Evolutionary conservation across 2,329 filamentous ascomycete species (phyloP).

Genomic region (Aspergillus japonicus): DNA sequence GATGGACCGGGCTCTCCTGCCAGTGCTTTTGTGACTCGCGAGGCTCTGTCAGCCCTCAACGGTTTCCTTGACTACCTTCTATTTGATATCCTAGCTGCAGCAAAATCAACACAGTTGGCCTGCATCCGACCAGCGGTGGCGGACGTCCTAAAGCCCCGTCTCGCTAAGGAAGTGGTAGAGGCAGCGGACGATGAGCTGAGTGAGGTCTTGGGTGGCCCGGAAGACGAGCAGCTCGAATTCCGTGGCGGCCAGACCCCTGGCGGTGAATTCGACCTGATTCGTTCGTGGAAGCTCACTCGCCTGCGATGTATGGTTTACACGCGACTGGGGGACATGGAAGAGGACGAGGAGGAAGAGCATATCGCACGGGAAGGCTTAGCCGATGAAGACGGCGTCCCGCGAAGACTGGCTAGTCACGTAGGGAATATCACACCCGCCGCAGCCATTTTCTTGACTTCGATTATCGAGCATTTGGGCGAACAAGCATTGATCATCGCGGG

Average conservation of each 20-base stretch:
- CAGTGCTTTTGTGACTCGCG: constrained; percentile 68
- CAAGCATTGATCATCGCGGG: constrained; percentile 84
- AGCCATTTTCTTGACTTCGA: constrained; percentile 92
- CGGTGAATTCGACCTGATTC: constrained; percentile 80
- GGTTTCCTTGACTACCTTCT: constrained; percentile 90
- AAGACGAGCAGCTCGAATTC: constrained; percentile 70
- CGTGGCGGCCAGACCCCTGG: constrained; percentile 51
- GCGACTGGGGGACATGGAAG: constrained; percentile 91
- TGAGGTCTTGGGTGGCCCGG: constrained; percentile 78
- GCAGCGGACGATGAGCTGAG: constrained; percentile 82
- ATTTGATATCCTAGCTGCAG: constrained; percentile 80
- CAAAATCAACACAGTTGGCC: constrained; percentile 73
- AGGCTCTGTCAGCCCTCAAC: constrained; percentile 78
- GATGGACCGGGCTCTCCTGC: constrained; percentile 65
- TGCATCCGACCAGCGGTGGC: constrained; percentile 77
- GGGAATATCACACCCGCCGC: constrained; percentile 82
- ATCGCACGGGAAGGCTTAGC: constrained; percentile 75
- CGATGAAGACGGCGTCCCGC: constrained; percentile 57
- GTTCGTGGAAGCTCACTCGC: constrained; percentile 90
- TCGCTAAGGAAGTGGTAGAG: constrained; percentile 79
- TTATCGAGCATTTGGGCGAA: constrained; percentile 91
- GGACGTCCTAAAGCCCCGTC: constrained; percentile 83
- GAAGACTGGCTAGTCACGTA: constrained; percentile 54
- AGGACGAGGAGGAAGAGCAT: constrained; percentile 91
- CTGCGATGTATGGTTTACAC: constrained; percentile 98